Conservation (phyloP, 163 green algal genomes). For the Scenedesmus sp. region DNA sequence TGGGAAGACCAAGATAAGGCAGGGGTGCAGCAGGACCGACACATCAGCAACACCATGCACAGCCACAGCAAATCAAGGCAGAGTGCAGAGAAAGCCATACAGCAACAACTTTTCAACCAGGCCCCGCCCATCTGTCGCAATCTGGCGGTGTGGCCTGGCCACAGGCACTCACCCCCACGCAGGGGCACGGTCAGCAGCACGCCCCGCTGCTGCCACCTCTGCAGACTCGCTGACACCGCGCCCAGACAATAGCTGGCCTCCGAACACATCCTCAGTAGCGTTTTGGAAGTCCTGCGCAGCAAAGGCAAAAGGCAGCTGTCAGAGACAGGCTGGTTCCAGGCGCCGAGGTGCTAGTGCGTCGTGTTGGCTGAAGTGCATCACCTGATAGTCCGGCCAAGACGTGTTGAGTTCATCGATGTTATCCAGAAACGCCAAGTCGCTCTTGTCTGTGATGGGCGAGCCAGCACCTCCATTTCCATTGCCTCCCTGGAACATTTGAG, state of each 20-base stretch:
- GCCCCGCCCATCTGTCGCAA: not conserved
- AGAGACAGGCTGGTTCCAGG: not conserved
- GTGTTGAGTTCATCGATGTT: constrained; percentile 52
- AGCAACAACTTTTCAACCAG: not conserved
- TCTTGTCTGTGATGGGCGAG: constrained; percentile 32
- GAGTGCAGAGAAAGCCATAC: not conserved
- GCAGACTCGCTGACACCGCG: constrained; percentile 30
- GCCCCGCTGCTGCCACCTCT: not conserved
- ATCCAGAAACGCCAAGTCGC: constrained; percentile 49
- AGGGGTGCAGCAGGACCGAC: not conserved
- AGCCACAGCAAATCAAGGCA: constrained; percentile 1
- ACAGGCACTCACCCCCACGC: constrained; percentile 32
- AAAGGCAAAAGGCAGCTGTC: not conserved
- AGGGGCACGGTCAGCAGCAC: not conserved
- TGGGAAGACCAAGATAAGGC: not conserved
- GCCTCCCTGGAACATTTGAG: constrained; percentile 7
- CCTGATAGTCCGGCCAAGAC: constrained; percentile 50
- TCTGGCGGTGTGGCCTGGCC: not conserved
- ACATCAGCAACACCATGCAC: not conserved
- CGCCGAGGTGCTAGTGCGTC: not conserved
- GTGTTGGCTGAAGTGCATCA: not conserved
- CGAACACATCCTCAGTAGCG: constrained; percentile 51
- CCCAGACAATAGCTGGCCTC: constrained; percentile 21
- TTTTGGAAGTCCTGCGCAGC: constrained; percentile 50
- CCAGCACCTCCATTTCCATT: constrained; percentile 5